Conservation (phyloP, 1,284 basidiomycete genomes). For the Hemileia vastatrix region DNA sequence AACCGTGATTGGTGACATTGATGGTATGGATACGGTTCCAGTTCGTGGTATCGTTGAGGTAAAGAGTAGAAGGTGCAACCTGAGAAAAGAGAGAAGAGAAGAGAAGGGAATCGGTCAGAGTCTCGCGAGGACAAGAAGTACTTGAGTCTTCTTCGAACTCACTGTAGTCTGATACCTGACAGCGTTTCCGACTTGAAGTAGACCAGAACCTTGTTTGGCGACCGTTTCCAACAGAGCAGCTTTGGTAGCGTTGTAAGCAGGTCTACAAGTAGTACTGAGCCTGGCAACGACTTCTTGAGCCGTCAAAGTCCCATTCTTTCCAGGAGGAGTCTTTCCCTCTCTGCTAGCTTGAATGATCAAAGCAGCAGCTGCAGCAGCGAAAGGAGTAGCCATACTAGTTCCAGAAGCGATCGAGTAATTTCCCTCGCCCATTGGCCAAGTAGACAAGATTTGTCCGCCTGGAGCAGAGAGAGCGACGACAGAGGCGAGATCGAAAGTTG, state of each 20-base stretch:
- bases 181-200: constrained; percentile 15
- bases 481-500: constrained; percentile 6
- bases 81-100: no score
- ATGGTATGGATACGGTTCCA: constrained; percentile 20
- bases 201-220: constrained; percentile 11
- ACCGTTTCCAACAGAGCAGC: constrained; percentile 13
- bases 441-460: constrained; percentile 8
- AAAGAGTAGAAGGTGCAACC: no score
- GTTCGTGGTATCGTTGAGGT: constrained; percentile 21
- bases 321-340: not conserved
- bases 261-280: constrained; percentile 4
- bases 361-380: constrained; percentile 10
- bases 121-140: not conserved
- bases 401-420: constrained; percentile 14
- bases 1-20: constrained; percentile 12
- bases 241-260: constrained; percentile 14
- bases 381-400: constrained; percentile 15
- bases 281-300: constrained; percentile 5
- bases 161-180: constrained; percentile 7
- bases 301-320: not conserved
- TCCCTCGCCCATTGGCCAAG: constrained; percentile 8
- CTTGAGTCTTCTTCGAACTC: constrained; percentile 1
- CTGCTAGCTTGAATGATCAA: constrained; percentile 8
- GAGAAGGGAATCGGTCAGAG: not conserved
- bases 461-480: constrained; percentile 7